A percentile compares a stretch with the other conserved stretches of the same genome.
phyloP scores from a whole-genome alignment of 2,329 filamentous ascomycete species.

The Penicillium sp. region DNA sequence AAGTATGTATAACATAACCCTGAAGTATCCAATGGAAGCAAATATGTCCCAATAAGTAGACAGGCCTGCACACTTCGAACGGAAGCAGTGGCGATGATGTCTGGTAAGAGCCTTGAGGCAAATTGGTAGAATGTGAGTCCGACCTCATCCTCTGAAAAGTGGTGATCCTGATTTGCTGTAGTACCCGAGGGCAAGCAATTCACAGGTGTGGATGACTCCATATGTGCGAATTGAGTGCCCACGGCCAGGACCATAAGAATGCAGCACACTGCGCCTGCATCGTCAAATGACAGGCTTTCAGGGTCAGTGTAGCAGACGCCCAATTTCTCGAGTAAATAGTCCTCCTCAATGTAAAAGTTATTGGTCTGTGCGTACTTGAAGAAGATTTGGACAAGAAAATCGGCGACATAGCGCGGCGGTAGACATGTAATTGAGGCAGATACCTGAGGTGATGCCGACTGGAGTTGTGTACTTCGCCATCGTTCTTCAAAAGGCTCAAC shows the following conservation, averaged over 20 bases:
- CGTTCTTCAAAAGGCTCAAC: conserved; percentile 42
- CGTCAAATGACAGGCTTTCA: conserved; percentile 34
- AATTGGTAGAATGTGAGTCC: conserved; percentile 58
- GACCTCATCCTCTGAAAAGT: conserved; percentile 52
- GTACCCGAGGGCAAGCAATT: conserved; percentile 29
- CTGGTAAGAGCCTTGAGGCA: conserved; percentile 54
- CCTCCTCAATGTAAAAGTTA: conserved; percentile 45
- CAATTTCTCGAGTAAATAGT: conserved; percentile 42
- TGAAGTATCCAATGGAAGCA: conserved; percentile 55
- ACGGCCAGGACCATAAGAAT: conserved; percentile 45
- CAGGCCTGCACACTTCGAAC: conserved; percentile 59
- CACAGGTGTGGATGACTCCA: conserved; percentile 39
- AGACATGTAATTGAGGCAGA: conserved; percentile 40
- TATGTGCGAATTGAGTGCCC: conserved; percentile 46
- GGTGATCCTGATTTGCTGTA: conserved; percentile 30
- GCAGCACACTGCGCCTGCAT: conserved; percentile 41
- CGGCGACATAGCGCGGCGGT: conserved; percentile 44
- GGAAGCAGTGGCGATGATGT: conserved; percentile 56
- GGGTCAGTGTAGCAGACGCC: conserved; percentile 39
- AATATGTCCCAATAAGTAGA: conserved; percentile 56
- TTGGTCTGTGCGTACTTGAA: conserved; percentile 46
- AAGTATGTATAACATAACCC: conserved; percentile 58
- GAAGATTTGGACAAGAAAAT: conserved; percentile 44
- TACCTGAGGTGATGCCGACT: conserved; percentile 39
- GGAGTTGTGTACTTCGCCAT: conserved; percentile 43